Evolutionary conservation across 768 basidiomycete species (phyloP).

Genomic region (Russula ochroleuca): DNA sequence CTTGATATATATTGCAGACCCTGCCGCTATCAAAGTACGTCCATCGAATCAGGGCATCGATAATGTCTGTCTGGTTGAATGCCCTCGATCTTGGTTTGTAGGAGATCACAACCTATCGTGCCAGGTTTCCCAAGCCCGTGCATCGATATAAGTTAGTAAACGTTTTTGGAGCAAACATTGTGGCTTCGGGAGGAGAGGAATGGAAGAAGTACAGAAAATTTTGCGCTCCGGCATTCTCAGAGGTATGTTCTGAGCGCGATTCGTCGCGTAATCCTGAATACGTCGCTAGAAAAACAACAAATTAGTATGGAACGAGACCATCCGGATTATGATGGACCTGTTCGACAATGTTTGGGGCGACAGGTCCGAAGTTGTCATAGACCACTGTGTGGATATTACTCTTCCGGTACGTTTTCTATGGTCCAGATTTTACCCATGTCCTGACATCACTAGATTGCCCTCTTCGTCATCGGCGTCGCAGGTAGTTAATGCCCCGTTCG

Average conservation of each 20-base stretch:
- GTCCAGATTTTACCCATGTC: too few relatives aligned
- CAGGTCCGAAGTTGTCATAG: too few relatives aligned
- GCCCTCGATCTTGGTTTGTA: slow-evolving; percentile 29
- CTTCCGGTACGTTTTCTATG: too few relatives aligned
- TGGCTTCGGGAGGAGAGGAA: slow-evolving; percentile 56
- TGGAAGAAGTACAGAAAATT: slow-evolving; percentile 66
- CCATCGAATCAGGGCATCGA: too few relatives aligned
- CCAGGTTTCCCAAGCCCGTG: slow-evolving; percentile 55
- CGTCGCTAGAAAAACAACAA: too few relatives aligned
- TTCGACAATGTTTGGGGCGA: too few relatives aligned
- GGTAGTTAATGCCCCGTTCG: slow-evolving; percentile 26
- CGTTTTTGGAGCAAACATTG: slow-evolving; percentile 58
- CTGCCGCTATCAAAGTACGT: slow-evolving; percentile 18
- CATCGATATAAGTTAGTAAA: slow-evolving; percentile 41
- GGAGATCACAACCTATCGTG: slow-evolving; percentile 48
- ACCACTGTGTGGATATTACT: too few relatives aligned
- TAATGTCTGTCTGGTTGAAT: too few relatives aligned
- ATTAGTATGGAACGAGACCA: too few relatives aligned
- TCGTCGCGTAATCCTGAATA: neutral
- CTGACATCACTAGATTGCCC: slow-evolving; percentile 41
- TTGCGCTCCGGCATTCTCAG: slow-evolving; percentile 58
- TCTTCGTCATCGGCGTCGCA: slow-evolving; percentile 53
- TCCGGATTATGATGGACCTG: too few relatives aligned
- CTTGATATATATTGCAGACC: slow-evolving; percentile 13
- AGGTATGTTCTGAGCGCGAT: slow-evolving; percentile 36